A percentile compares a stretch with the other conserved stretches of the same genome.
Evolutionary conservation across 441 rosid species (phyloP).

Genomic region (Populus hybrid): DNA sequence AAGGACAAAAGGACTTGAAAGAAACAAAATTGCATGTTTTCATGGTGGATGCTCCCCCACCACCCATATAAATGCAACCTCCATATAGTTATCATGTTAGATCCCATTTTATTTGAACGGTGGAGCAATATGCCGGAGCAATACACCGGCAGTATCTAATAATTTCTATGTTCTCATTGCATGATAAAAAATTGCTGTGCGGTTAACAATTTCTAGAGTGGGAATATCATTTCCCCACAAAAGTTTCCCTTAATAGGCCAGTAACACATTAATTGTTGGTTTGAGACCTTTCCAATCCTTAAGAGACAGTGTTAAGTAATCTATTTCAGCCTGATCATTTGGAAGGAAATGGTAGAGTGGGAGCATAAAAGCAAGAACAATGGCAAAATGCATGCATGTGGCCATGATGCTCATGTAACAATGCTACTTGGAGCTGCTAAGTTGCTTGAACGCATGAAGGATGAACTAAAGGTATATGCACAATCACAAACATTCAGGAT

Average conservation of each 20-base stretch:
- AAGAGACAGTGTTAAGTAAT: neutral
- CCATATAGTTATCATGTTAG: neutral
- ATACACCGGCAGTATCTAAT: neutral
- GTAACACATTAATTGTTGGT: neutral
- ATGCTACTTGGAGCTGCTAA: conserved; percentile 58
- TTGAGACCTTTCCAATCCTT: neutral
- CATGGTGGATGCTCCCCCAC: neutral
- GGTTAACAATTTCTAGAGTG: neutral
- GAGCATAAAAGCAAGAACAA: conserved; percentile 36
- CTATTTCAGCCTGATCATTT: neutral
- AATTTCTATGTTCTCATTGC: neutral
- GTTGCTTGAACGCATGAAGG: conserved; percentile 30
- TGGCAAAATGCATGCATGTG: conserved; percentile 60
- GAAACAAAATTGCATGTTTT: neutral
- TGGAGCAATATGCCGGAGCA: neutral
- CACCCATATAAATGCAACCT: neutral
- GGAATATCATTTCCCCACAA: neutral
- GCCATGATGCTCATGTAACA: conserved; percentile 48
- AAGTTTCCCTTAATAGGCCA: neutral
- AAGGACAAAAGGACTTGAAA: neutral
- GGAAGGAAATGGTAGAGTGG: conserved; percentile 44
- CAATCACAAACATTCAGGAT: neutral
- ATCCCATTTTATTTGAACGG: neutral
- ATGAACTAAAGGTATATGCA: conserved; percentile 32
- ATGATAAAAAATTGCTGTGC: no score